Conservation (phyloP, 2,329 filamentous ascomycete species). For the Venturia effusa region DNA sequence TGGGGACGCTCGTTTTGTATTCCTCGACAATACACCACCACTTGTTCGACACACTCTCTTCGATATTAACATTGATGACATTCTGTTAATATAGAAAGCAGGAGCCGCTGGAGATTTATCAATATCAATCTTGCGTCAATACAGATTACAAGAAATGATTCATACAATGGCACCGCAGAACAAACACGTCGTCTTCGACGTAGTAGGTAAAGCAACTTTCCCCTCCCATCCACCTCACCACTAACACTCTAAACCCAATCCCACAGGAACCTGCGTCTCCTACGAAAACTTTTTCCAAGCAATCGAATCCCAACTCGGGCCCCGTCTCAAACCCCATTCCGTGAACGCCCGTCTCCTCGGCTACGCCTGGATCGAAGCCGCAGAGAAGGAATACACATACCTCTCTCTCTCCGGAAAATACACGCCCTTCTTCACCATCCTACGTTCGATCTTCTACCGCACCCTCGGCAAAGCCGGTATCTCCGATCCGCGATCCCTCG, state of each 20-base stretch:
- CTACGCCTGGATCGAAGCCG: constrained; percentile 36
- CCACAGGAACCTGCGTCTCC: constrained; percentile 39
- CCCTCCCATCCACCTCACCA: no score
- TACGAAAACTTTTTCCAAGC: constrained; percentile 34
- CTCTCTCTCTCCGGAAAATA: constrained; percentile 36
- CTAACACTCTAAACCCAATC: no score
- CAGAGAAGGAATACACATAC: constrained; percentile 41
- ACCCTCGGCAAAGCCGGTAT: constrained; percentile 34
- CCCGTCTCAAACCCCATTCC: constrained; percentile 21
- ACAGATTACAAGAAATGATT: no score
- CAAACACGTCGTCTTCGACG: constrained; percentile 5
- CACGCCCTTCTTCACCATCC: constrained; percentile 31
- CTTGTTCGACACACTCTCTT: no score
- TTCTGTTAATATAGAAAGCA: no score
- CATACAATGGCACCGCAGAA: no score
- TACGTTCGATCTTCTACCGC: constrained; percentile 38
- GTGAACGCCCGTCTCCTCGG: constrained; percentile 31
- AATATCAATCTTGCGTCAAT: no score
- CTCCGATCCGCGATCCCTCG: constrained; percentile 14
- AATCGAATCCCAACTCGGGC: constrained; percentile 33
- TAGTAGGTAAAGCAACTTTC: no score
- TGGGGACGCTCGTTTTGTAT: no score
- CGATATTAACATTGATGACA: no score
- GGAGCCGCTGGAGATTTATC: no score
- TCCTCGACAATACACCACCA: no score